Percentiles rank a stretch among this genome's conserved stretches.
Evolutionary conservation across 768 basidiomycete species (phyloP).

Genomic region (Candolleomyces efflorescens): DNA sequence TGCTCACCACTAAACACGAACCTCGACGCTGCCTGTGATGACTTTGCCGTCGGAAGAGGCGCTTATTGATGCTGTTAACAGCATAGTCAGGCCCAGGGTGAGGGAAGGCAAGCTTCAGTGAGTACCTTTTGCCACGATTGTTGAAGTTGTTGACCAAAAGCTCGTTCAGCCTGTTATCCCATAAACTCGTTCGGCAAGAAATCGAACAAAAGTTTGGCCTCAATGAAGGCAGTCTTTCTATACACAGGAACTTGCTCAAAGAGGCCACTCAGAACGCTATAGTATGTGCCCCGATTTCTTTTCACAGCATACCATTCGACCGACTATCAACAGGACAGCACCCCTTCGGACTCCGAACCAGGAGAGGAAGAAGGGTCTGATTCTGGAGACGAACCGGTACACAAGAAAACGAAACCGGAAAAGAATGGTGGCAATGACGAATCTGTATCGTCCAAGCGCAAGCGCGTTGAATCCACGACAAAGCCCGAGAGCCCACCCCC

Average conservation of each 20-base stretch:
- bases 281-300: constrained; percentile 18
- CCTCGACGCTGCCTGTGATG: neutral
- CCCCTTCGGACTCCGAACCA: neutral
- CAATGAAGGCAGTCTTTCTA: constrained; percentile 30
- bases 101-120: neutral
- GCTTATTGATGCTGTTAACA: neutral
- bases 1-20: neutral
- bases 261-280: constrained; percentile 32
- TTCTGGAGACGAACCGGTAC: constrained; percentile 3
- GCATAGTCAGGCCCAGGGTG: neutral
- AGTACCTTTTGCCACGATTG: neutral
- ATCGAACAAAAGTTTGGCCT: constrained; percentile 45
- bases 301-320: neutral
- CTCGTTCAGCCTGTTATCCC: constrained; percentile 37
- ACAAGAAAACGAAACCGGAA: constrained; percentile 4
- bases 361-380: constrained; percentile 9
- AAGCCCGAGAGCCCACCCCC: neutral
- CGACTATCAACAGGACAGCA: neutral
- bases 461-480: neutral
- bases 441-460: constrained; percentile 6
- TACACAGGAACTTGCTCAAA: constrained; percentile 47
- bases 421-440: constrained; percentile 1
- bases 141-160: neutral
- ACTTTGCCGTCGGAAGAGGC: neutral
- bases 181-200: constrained; percentile 44